Evolutionary conservation across 2,329 filamentous ascomycete species (phyloP), one percentile per base, ranked within the genome.

Genomic region (Neonectria punicea): DNA sequence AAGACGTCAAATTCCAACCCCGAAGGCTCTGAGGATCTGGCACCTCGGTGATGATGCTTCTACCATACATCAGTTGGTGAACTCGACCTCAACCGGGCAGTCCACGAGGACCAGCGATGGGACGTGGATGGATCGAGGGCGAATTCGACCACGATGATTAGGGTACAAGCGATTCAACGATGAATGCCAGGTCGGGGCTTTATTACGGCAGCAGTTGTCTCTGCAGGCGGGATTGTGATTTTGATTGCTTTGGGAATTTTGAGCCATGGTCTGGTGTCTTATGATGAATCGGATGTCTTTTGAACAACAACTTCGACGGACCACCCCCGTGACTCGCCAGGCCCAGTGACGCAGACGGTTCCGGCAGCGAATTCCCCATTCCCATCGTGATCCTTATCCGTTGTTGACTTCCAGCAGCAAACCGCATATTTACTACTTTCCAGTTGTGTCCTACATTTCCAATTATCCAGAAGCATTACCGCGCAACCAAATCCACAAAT

Each of bases 1-100:
- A 85, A 83, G 79, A 81, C 79, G 79, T 81, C 80, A 81, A 81
- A 81, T 72, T 72, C 72, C 74, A 74, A 76, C 71, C 68, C 71
- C 70, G 68, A 70, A 67, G 67, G 70, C 69, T 71, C 70, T 69
- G 65, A 61, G 57, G 62, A 63, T 64, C 70, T 73, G 66, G 64
- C 69, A 67, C 55, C 65, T 72, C 69, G 58, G 68, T 69, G 65
- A 71, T 62, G 63, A 69, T 74, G 72, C 67, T 65, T 63, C 41
- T 67, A 71, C 64, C 64, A 65, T 67, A 63, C 67, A 67, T 59
- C 58, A 67, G 67, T 69, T 67, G 70, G 65, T 67, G 63, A 71
- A 69, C 66, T 68, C 71, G 71, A 72, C 68, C 71, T 70, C 69
- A 62, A 65, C 68, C 61, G 63, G 69, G 58, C 65, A 67, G 64